Conservation (phyloP, 495 filamentous ascomycete species). For the Aspergillus nidulans region DNA sequence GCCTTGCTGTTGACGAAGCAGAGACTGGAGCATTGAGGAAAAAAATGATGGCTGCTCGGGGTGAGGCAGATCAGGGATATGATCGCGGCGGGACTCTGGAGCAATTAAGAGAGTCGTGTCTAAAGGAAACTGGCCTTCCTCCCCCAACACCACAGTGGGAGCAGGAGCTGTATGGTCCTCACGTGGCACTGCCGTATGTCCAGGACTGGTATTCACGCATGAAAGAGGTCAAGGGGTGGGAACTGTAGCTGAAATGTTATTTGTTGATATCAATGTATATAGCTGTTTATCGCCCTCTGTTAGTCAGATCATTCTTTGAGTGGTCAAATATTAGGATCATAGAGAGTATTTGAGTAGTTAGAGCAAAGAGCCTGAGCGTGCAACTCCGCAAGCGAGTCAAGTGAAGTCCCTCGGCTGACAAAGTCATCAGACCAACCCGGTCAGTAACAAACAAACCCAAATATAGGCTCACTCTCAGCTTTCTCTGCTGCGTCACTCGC, state of each 20-base stretch:
- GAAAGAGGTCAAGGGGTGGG: conserved; percentile 22
- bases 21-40: conserved; percentile 32
- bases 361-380: too few relatives aligned
- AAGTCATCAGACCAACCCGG: neutral
- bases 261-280: too few relatives aligned
- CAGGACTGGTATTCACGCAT: conserved; percentile 28
- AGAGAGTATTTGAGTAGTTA: too few relatives aligned
- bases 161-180: conserved; percentile 30
- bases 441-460: neutral
- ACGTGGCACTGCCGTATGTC: conserved; percentile 30
- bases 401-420: neutral
- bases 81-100: conserved; percentile 38
- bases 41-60: conserved; percentile 18
- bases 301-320: too few relatives aligned
- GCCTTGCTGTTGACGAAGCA: conserved; percentile 24
- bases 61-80: conserved; percentile 20
- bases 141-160: conserved; percentile 36
- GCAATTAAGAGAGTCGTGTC: conserved; percentile 25
- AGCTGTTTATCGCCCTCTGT: too few relatives aligned
- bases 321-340: too few relatives aligned
- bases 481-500: neutral
- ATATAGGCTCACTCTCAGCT: neutral
- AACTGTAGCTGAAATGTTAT: conserved; percentile 6
- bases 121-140: conserved; percentile 36
- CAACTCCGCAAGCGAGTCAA: neutral